Evolutionary conservation across 306 rosid genomes (phyloP).

Genomic region (Canavalia gladiata): DNA sequence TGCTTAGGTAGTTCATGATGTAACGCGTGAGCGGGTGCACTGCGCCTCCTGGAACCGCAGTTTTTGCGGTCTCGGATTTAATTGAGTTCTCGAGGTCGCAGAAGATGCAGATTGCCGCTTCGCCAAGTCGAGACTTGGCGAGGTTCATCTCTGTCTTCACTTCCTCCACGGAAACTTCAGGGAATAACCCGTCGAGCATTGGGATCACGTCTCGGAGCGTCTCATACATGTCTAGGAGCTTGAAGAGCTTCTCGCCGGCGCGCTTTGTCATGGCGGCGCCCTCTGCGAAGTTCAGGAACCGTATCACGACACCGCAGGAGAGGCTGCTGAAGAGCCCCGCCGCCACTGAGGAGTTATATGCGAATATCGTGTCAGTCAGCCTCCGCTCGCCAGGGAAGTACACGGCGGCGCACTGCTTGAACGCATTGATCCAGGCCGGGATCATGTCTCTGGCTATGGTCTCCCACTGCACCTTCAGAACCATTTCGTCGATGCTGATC

Average conservation of each 20-base stretch:
- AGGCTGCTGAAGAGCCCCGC: constrained; percentile 56
- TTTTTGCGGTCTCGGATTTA: constrained; percentile 44
- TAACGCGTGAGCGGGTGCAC: constrained; percentile 64
- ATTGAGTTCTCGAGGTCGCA: constrained; percentile 58
- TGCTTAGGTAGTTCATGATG: constrained; percentile 60
- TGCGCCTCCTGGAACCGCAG: constrained; percentile 61
- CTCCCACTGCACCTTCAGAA: constrained; percentile 66
- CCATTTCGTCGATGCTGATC: constrained; percentile 71
- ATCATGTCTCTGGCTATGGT: constrained; percentile 61
- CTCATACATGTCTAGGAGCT: constrained; percentile 74
- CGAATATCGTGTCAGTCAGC: constrained; percentile 54
- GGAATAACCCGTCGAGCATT: constrained; percentile 41
- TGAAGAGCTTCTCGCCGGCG: constrained; percentile 70
- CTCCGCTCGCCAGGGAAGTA: constrained; percentile 58
- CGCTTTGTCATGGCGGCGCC: constrained; percentile 69
- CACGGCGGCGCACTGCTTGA: constrained; percentile 50
- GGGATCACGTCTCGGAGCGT: constrained; percentile 57
- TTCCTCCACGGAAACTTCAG: constrained; percentile 52
- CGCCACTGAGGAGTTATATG: not conserved
- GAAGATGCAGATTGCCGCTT: constrained; percentile 49
- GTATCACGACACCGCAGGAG: constrained; percentile 57
- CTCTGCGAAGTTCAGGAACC: constrained; percentile 66
- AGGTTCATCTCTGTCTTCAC: constrained; percentile 53
- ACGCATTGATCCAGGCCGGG: constrained; percentile 61
- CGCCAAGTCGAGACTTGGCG: constrained; percentile 60